These are phyloP conservation scores for Hysterangium stoloniferum DNA, from an alignment of 768 basidiomycete species.

Conservation along the genomic window DNA sequence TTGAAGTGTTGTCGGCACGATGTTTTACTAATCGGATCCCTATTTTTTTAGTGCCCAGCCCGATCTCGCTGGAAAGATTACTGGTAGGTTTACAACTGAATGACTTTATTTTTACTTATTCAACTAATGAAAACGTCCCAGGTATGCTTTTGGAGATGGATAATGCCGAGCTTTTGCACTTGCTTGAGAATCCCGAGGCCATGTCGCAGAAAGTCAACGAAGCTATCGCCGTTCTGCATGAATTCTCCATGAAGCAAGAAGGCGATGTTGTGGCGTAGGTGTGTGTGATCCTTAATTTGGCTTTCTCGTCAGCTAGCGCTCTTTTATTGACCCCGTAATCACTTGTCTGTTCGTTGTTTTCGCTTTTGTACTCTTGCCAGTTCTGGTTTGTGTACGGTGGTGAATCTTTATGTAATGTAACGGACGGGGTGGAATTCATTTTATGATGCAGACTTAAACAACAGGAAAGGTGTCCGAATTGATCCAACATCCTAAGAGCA, in stretches of 20 bases:
- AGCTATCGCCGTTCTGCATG: slow-evolving; percentile 81
- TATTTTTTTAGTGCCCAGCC: slow-evolving; percentile 57
- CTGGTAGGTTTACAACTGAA: slow-evolving; percentile 45
- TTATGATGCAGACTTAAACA: slow-evolving; percentile 4
- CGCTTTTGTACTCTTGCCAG: slow-evolving; percentile 8
- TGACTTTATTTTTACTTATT: neutral
- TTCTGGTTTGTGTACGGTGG: slow-evolving; percentile 11
- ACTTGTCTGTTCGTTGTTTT: slow-evolving; percentile 5
- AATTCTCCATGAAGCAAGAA: slow-evolving; percentile 49
- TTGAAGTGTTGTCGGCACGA: slow-evolving; percentile 6
- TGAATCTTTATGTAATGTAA: slow-evolving; percentile 11
- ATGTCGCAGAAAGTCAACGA: slow-evolving; percentile 88
- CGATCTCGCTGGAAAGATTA: slow-evolving; percentile 96
- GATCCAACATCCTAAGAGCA: neutral
- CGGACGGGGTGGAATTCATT: slow-evolving; percentile 5
- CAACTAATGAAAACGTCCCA: slow-evolving; percentile 11
- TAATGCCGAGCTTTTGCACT: slow-evolving; percentile 83
- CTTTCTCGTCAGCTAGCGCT: neutral
- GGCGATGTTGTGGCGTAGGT: slow-evolving; percentile 17
- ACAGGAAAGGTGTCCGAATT: neutral
- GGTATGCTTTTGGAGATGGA: slow-evolving; percentile 98
- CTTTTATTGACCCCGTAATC: slow-evolving; percentile 6
- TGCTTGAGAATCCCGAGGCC: slow-evolving; percentile 75
- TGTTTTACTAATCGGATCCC: slow-evolving; percentile 4
- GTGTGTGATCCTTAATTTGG: neutral